A percentile compares a stretch with the other conserved stretches of the same genome.
These are phyloP conservation scores for Obba rivulosa DNA, from an alignment of 768 basidiomycete species.

Conservation along the genomic window DNA sequence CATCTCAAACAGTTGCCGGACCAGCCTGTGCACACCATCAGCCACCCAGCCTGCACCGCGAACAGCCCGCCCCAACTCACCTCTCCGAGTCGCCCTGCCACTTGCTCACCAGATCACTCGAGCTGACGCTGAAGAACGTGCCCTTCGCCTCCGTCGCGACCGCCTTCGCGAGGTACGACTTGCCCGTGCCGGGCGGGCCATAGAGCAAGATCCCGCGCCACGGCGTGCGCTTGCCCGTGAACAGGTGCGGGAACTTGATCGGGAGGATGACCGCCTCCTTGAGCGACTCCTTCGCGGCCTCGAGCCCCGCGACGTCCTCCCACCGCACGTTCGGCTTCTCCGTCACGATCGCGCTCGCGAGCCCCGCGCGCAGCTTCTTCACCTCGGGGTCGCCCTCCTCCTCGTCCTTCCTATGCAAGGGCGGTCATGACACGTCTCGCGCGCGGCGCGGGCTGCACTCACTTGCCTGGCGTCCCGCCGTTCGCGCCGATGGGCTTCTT, in stretches of 20 bases:
- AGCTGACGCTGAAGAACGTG: constrained; percentile 96
- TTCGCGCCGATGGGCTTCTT: constrained; percentile 45
- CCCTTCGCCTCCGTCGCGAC: constrained; percentile 99
- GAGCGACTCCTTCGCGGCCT: constrained; percentile 89
- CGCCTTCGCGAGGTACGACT: constrained; percentile 94
- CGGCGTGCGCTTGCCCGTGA: constrained; percentile 96
- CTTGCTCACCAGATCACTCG: constrained; percentile 93
- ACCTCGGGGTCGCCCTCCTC: constrained; percentile 87
- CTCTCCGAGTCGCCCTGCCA: constrained; percentile 99
- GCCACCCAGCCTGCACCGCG: neutral
- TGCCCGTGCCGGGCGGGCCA: constrained; percentile 97
- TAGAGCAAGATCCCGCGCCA: constrained; percentile 96
- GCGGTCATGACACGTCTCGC: no score
- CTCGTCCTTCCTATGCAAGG: constrained; percentile 38
- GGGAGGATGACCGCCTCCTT: constrained; percentile 99
- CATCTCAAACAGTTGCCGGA: constrained; percentile 94
- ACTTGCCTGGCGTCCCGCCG: constrained; percentile 34
- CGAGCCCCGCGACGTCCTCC: constrained; percentile 98
- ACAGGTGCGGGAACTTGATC: constrained; percentile 98
- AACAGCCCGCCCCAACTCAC: constrained; percentile 35
- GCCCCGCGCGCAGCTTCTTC: constrained; percentile 92
- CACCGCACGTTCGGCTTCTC: constrained; percentile 96
- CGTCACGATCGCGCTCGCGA: constrained; percentile 81
- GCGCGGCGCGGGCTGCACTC: constrained; percentile 13
- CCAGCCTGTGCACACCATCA: constrained; percentile 53